Percentiles rank a stretch among this genome's conserved stretches.
Conservation (phyloP, 2,329 filamentous ascomycete species). For the Sarocladium kiliense region DNA sequence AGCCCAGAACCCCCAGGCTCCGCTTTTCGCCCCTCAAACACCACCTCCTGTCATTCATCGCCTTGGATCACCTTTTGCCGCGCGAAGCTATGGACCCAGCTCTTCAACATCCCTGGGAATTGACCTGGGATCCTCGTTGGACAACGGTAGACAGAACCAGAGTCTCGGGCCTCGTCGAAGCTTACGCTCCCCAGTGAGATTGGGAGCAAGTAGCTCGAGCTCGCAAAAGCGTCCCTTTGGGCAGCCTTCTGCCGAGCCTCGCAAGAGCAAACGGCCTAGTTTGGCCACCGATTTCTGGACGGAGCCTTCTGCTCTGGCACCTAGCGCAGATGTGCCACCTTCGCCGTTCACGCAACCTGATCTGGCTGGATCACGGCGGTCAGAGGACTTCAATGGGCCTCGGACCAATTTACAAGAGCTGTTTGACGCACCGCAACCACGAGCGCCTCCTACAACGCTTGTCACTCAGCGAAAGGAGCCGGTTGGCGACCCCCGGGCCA, state of each 20-base stretch:
- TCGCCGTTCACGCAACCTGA: not conserved
- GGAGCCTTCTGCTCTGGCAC: slow-evolving; percentile 30
- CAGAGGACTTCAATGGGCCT: slow-evolving; percentile 33
- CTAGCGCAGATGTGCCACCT: not conserved
- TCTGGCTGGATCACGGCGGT: not conserved
- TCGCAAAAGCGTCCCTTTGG: slow-evolving; percentile 51
- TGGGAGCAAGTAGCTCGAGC: slow-evolving; percentile 44
- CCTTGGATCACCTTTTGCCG: slow-evolving; percentile 50
- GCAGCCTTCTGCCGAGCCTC: slow-evolving; percentile 40
- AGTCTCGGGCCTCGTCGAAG: slow-evolving; percentile 45
- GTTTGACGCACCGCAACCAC: slow-evolving; percentile 24
- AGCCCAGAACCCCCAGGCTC: not conserved
- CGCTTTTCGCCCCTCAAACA: not conserved
- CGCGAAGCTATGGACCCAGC: slow-evolving; percentile 58
- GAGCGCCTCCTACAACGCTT: slow-evolving; percentile 10
- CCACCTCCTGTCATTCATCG: slow-evolving; percentile 21
- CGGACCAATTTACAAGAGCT: slow-evolving; percentile 36
- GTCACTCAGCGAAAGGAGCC: slow-evolving; percentile 11
- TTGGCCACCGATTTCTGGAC: slow-evolving; percentile 50
- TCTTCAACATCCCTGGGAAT: slow-evolving; percentile 45
- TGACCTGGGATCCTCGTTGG: slow-evolving; percentile 24
- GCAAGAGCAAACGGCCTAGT: slow-evolving; percentile 46
- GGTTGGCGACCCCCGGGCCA: slow-evolving; percentile 34
- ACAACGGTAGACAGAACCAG: slow-evolving; percentile 37
- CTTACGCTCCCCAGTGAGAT: slow-evolving; percentile 48